A percentile compares a stretch with the other conserved stretches of the same genome.
phyloP scores from a whole-genome alignment of 495 filamentous ascomycete genomes.

The Lepraria neglecta region DNA sequence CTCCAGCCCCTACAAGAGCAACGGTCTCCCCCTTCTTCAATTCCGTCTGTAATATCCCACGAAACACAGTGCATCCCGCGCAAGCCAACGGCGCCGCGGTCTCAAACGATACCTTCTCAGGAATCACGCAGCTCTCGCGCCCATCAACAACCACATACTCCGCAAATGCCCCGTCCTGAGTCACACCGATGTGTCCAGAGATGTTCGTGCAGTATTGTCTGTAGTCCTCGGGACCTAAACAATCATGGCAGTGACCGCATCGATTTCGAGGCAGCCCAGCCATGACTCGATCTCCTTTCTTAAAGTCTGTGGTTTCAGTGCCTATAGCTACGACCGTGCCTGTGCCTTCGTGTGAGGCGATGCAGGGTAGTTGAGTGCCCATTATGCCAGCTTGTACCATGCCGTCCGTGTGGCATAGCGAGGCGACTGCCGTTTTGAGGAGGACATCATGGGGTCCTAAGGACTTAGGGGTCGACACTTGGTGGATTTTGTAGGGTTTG shows the following conservation, averaged over 20 bases:
- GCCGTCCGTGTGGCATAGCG: slow-evolving; percentile 55
- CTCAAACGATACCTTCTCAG: slow-evolving; percentile 42
- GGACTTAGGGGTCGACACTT: slow-evolving; percentile 42
- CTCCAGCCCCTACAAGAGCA: slow-evolving; percentile 50
- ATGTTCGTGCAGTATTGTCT: slow-evolving; percentile 44
- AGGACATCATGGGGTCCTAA: slow-evolving; percentile 47
- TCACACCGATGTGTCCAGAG: slow-evolving; percentile 39
- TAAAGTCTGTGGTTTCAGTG: slow-evolving; percentile 38
- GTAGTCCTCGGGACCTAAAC: slow-evolving; percentile 37
- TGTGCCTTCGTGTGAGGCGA: slow-evolving; percentile 53
- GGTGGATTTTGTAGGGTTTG: slow-evolving; percentile 44
- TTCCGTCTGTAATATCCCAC: slow-evolving; percentile 41
- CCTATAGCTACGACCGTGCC: slow-evolving; percentile 50
- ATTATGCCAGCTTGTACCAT: slow-evolving; percentile 45
- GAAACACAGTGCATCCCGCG: slow-evolving; percentile 50
- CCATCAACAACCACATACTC: slow-evolving; percentile 49
- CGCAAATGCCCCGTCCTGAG: slow-evolving; percentile 45
- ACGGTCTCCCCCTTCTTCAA: slow-evolving; percentile 45
- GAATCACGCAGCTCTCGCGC: slow-evolving; percentile 39
- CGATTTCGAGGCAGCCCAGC: slow-evolving; percentile 41
- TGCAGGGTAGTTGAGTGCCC: slow-evolving; percentile 42
- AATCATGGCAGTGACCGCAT: slow-evolving; percentile 46
- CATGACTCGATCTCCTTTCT: slow-evolving; percentile 46
- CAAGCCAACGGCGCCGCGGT: slow-evolving; percentile 52
- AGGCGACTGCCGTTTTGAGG: slow-evolving; percentile 52